A percentile compares a stretch with the other conserved stretches of the same genome.
Evolutionary conservation across 306 rosid species (phyloP).

Genomic region (Ormosia semicastrata): DNA sequence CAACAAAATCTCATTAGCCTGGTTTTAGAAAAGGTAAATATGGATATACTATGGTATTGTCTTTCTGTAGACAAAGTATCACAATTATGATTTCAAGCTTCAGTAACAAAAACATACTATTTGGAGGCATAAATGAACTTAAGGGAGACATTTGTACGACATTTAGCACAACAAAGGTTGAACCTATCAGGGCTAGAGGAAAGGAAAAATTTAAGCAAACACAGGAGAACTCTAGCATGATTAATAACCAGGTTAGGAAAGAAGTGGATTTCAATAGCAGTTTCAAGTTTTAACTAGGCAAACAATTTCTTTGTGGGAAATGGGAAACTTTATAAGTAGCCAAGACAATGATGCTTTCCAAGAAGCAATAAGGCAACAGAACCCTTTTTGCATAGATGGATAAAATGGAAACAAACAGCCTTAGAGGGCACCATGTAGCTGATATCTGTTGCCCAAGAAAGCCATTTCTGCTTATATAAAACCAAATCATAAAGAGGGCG

Average conservation of each 20-base stretch:
- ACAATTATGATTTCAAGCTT: background rate
- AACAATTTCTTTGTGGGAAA: background rate
- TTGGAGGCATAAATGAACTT: background rate
- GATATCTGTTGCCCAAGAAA: background rate
- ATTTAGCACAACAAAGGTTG: background rate
- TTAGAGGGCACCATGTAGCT: background rate
- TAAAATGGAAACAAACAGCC: background rate
- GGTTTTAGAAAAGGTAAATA: background rate
- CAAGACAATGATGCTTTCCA: background rate
- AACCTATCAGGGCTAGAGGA: background rate
- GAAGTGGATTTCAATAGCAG: background rate
- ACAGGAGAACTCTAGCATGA: background rate
- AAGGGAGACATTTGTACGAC: background rate
- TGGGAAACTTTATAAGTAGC: background rate
- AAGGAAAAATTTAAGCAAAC: background rate
- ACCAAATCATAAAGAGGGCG: background rate
- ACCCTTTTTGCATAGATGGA: background rate
- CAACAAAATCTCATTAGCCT: background rate
- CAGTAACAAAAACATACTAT: background rate
- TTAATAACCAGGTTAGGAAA: background rate
- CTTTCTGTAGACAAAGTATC: background rate
- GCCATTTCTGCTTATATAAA: background rate
- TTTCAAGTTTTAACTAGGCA: background rate
- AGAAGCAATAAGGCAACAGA: background rate
- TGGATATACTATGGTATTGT: background rate